Evolutionary conservation across 1,284 basidiomycete species (phyloP), one percentile per base, ranked within the genome.

Genomic region (Phellopilus nigrolimitatus): DNA sequence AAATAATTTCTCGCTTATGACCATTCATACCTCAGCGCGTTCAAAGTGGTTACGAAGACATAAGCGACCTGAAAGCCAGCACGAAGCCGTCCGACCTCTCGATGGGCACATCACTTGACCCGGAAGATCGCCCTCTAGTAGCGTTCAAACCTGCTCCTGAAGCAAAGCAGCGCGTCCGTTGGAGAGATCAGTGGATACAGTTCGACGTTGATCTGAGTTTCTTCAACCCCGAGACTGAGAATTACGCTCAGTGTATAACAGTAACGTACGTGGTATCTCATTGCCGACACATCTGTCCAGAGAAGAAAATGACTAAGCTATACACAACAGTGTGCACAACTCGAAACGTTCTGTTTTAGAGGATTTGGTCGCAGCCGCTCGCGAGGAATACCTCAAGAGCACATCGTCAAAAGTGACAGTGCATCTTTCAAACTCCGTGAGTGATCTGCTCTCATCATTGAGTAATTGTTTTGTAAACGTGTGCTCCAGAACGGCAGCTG

Each of bases 361-460:
- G n/a, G 41, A 54, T 22, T 27, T 54, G 10, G 40, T 54, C 15
- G 2, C 36, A 8, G 46, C 52, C 12, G 41, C 47, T 17, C 52
- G 41, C 12, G 47, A 43, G 25, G 47, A 54, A 36, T 54, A 54
- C 24, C 47, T 48, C 10, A 48, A 49, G 28, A 48, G 21, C 13
- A 44, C 52, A 4, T 30, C 34, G 1, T 54, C 52, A 21, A 49
- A 54, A 37, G 52, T 54, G 19, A 49, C 47, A 19, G 47, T 54
- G 17, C 52, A 54, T 24, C 36, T 54, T 30, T 24, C 52, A 3
- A 33, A 45, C 31, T 13, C 27, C 17, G 47, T 48, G 37, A 4
- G 46, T 28, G 7, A 7, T 31, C 19, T 15, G n/a, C 8, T 6
- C 8, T 33, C 13, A 22, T 12, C 13, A 12, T 22, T 24, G 12